Evolutionary conservation across 2,329 filamentous ascomycete genomes (phyloP), one percentile per base, ranked within the genome.

Genomic region (Aspergillus sp.): DNA sequence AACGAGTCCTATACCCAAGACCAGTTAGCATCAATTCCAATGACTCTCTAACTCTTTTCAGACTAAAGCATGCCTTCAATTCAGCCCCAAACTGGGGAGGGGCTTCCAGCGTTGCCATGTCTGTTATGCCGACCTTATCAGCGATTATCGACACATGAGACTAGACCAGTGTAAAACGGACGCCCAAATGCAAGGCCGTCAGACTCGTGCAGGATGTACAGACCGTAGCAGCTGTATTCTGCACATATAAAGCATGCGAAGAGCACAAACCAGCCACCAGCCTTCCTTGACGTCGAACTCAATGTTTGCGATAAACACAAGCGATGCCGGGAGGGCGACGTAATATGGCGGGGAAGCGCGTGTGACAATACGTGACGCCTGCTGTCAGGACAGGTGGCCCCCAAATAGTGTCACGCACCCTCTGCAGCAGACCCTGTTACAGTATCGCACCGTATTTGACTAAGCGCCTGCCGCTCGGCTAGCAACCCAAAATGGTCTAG

Each of bases 61-160:
- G 28, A 12, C 3, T 2, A 4, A 7, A 27, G 30, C n/a, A 29
- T 73, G 90, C 89, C 85, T 94, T 97, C 67, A 97, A 78, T 75
- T 96, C 90, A 49, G 85, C 81, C 72, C 93, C 93, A 71, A 98
- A 95, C 60, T 87, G 86, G 64, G 88, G 88, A 73, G 82, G 78
- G 64, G 79, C 81, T 60, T 94, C 88, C 69, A 88, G 79, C 70
- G 90, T 86, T 64, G 85, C 83, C 88, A 94, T 94, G 57, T 56
- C 68, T 19, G 19, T 19, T 19, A 19, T 19, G 19, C 19, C 19
- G 19, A 19, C 19, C 19, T 19, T 19, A 19, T 19, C 19, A 19
- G 19, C 19, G 19, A 19, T 19, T 19, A 19, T 51, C 46, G 49
- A 55, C 56, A 55, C 62, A 64, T 64, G 51, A 47, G 56, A 54